Conservation (phyloP, 768 basidiomycete species). For the Myochromella boudieri region DNA sequence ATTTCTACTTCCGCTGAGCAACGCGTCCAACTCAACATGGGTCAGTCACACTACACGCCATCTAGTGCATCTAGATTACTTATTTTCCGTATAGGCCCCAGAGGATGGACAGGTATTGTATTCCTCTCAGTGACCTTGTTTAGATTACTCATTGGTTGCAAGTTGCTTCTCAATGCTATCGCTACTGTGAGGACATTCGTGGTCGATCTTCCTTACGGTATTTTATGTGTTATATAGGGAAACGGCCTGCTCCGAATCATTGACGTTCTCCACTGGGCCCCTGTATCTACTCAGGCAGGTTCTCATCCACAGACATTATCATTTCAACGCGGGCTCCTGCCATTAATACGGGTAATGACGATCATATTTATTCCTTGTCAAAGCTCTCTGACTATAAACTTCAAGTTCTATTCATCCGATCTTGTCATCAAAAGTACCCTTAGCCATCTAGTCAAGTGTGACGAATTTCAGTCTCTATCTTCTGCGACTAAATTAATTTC, state of each 20-base stretch:
- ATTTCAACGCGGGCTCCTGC: conserved; percentile 58
- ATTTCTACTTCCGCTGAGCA: conserved; percentile 39
- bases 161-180: conserved; percentile 37
- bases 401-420: conserved; percentile 58
- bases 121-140: conserved; percentile 1
- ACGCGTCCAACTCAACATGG: conserved; percentile 40
- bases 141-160: conserved; percentile 6
- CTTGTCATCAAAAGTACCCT: conserved; percentile 59
- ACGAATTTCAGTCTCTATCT: neutral
- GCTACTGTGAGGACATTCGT: conserved; percentile 35
- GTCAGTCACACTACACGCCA: conserved; percentile 23
- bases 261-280: conserved; percentile 47
- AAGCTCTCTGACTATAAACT: neutral
- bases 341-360: conserved; percentile 47
- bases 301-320: conserved; percentile 39
- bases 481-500: neutral
- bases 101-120: conserved; percentile 51
- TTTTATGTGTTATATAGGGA: conserved; percentile 29
- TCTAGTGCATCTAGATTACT: conserved; percentile 1
- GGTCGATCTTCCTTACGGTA: neutral
- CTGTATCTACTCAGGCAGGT: conserved; percentile 38
- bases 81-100: conserved; percentile 29
- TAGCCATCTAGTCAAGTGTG: conserved; percentile 50
- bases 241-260: conserved; percentile 50
- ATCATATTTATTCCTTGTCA: neutral